Evolutionary conservation across 1,284 basidiomycete genomes (phyloP), one percentile per base, ranked within the genome.

Genomic region (Marasmius sp.): DNA sequence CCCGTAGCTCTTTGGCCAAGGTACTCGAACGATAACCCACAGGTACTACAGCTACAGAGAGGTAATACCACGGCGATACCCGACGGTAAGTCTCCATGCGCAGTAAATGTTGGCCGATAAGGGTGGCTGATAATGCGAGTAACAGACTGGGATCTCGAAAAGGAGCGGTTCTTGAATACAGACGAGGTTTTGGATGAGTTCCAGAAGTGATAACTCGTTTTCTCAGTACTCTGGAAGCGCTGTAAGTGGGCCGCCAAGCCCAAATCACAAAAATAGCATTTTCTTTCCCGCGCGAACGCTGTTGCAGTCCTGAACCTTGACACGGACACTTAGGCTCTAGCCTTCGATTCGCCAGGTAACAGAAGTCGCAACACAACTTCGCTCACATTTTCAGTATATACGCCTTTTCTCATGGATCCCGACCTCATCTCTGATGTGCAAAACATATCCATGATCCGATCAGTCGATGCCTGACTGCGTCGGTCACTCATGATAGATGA

Each of bases 61-160:
- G 72, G 79, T 64, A 85, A 85, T 61, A 75, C 83, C 43, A 84
- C 81, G 0, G 70, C 73, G 51, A 83, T 85, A 57, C 69, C 77
- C 1, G 83, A 86, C 63, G 76, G 84, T 85, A 57, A 57, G 79
- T 67, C 14, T 27, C 51, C 10, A n/a, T 16, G 27, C 36, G 33
- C 14, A 36, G 18, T 18, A 4, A 51, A 6, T 22, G 20, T n/a
- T 27, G 16, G 4, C 10, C 16, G 22, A 34, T 53, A 11, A 14
- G 11, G 16, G 7, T 36, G 33, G 14, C 49, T 11, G 27, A n/a
- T 36, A n/a, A 6, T 38, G 16, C 39, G 27, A 5, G 27, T 56
- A 50, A 36, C 61, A 85, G 82, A 80, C 64, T 84, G 76, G 66
- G 72, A 78, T 59, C 27, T 74, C 18, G 73, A 75, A 33, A 78